Percentiles rank a stretch among this genome's conserved stretches.
Conservation (phyloP, 441 rosid species). For the Corymbia calophylla region DNA sequence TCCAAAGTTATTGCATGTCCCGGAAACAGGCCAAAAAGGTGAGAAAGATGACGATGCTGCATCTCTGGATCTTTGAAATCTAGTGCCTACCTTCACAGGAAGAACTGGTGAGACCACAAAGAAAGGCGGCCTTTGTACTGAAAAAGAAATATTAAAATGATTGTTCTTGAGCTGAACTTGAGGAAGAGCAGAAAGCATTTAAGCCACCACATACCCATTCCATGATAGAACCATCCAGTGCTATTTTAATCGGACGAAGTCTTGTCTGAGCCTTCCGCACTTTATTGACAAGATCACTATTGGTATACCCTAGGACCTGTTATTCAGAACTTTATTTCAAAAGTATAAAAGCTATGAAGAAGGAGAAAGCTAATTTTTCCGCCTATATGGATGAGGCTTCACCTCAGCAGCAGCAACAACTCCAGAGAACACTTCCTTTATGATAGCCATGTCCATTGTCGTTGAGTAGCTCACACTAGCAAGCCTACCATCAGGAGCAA, state of each 20-base stretch:
- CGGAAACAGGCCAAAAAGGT: constrained; percentile 84
- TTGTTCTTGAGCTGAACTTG: background rate
- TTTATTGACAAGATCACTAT: constrained; percentile 23
- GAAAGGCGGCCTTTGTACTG: background rate
- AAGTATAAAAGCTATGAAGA: background rate
- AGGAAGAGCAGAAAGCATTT: background rate
- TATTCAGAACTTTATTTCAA: background rate
- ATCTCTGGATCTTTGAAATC: constrained; percentile 79
- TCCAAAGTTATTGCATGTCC: constrained; percentile 79
- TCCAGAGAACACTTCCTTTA: constrained; percentile 66
- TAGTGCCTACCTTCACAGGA: constrained; percentile 35
- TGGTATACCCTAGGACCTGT: constrained; percentile 25
- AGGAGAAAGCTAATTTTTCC: background rate
- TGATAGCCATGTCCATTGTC: constrained; percentile 89
- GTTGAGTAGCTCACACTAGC: constrained; percentile 92
- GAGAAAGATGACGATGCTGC: constrained; percentile 91
- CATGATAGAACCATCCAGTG: constrained; percentile 38
- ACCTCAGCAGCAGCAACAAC: constrained; percentile 79
- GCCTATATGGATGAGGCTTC: constrained; percentile 2
- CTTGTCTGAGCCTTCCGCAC: constrained; percentile 26
- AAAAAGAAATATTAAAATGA: background rate
- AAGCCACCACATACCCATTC: constrained; percentile 33
- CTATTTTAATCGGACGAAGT: constrained; percentile 25
- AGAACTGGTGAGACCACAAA: background rate
- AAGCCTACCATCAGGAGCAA: constrained; percentile 61